A percentile compares a stretch with the other conserved stretches of the same genome.
phyloP scores from a whole-genome alignment of 179 eudicot species.

The Silene coronaria region DNA sequence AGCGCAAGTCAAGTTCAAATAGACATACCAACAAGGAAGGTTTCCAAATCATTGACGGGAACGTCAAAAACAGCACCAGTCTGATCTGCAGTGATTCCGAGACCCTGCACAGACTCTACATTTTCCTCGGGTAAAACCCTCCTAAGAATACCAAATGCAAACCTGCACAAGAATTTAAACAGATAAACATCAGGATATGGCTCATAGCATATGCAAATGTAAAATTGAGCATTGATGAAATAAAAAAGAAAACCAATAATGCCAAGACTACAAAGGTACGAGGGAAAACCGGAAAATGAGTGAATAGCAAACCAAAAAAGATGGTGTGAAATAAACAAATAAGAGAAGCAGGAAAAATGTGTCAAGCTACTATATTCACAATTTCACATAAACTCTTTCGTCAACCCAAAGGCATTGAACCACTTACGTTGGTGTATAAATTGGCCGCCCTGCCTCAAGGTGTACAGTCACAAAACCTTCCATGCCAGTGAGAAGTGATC shows the following conservation, averaged over 20 bases:
- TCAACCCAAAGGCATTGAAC: background rate
- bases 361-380: too few relatives aligned
- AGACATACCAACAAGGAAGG: constrained; percentile 56
- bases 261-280: background rate
- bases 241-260: too few relatives aligned
- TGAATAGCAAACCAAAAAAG: background rate
- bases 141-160: constrained; percentile 57
- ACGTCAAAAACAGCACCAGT: constrained; percentile 78
- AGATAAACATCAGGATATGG: background rate
- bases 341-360: too few relatives aligned
- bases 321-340: too few relatives aligned
- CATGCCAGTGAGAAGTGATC: constrained; percentile 79
- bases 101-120: constrained; percentile 59
- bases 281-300: background rate
- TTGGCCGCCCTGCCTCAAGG: constrained; percentile 65
- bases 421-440: constrained; percentile 76
- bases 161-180: constrained; percentile 32
- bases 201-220: background rate
- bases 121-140: constrained; percentile 72
- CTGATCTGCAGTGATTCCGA: constrained; percentile 70
- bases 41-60: constrained; percentile 53
- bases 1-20: background rate
- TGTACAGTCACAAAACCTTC: constrained; percentile 70
- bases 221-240: background rate
- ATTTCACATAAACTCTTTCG: too few relatives aligned